Base-by-base conservation (phyloP, 805 yeast genomes). In the Cyberlindnera xishuangbannaensis region DNA sequence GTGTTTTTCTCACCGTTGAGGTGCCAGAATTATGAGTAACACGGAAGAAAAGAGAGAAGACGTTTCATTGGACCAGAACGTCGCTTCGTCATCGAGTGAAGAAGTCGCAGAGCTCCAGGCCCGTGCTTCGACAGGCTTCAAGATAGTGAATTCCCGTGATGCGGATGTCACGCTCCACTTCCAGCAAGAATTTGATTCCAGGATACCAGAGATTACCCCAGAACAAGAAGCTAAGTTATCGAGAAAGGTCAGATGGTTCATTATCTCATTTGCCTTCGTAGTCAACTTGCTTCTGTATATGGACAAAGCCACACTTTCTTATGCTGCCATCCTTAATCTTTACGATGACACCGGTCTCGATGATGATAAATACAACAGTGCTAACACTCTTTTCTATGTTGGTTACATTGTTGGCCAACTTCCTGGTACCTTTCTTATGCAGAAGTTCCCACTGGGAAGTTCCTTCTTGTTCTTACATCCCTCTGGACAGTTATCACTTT, bases 281-380 rank as follows among this genome's bases (percentile, higher is more conserved):
- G 61, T 69, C 17, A 62, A 68, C 48, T 43, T 64, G 36, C 42
- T 66, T n/a, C 51, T 70, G 34, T 71, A 65, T 45, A 62, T 70
- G 50, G 78, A 73, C 49, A 73, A 73, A 43, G 72, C 71, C 4
- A 65, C 75, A 4, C 43, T 71, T 27, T 62, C 72, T 0, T 73
- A 69, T 44, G 62, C 70, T 12, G 58, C 74, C 1, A 59, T 71
- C 30, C 58, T 71, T 32, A 77, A 67, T 2, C 51, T 73, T 18
- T 69, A 61, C 52, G 63, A 56, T 7, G 73, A 67, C 36, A 69
- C 73, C 2, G 63, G 65, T 3, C 46, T 74, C 18, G 54, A 56
- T 18, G 67, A 66, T 42, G 44, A 60, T 31, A 59, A 58, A 31
- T 73, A 69, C 48, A 67, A 68, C 42, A 67, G 69, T 35, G 57